Conservation (phyloP, 208 protist genomes). For the Leishmania gerbilli region DNA sequence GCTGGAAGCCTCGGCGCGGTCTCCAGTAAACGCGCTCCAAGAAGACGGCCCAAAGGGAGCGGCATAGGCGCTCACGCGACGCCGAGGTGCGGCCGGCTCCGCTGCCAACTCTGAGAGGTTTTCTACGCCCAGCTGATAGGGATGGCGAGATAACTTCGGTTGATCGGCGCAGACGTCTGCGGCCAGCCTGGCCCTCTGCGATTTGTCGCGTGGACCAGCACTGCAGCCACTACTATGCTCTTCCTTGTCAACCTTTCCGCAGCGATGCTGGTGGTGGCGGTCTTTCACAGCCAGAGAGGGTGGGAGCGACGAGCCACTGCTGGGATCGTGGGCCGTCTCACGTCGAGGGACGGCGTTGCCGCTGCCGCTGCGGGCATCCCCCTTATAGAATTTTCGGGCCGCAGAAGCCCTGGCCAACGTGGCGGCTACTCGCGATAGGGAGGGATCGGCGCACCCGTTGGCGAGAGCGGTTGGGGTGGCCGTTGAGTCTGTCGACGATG, state of each 20-base stretch:
- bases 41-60: not conserved
- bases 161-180: not conserved
- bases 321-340: not conserved
- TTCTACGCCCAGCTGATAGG: not conserved
- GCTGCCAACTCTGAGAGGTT: not conserved
- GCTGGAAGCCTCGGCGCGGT: not conserved
- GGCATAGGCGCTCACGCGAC: not conserved
- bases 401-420: not conserved
- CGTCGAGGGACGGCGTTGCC: not conserved
- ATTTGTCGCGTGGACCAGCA: not conserved
- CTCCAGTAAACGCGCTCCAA: not conserved
- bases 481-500: not conserved
- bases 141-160: not conserved
- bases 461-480: not conserved
- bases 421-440: not conserved
- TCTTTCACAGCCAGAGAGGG: not conserved
- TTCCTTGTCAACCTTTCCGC: not conserved
- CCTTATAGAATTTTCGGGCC: not conserved
- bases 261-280: not conserved
- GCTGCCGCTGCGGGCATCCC: not conserved
- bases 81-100: too few relatives aligned
- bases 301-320: not conserved
- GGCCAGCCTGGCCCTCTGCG: not conserved
- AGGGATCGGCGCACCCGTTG: not conserved
- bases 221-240: not conserved